Evolutionary conservation across 2,329 filamentous ascomycete species (phyloP).

Genomic region (Didymella lethalis): DNA sequence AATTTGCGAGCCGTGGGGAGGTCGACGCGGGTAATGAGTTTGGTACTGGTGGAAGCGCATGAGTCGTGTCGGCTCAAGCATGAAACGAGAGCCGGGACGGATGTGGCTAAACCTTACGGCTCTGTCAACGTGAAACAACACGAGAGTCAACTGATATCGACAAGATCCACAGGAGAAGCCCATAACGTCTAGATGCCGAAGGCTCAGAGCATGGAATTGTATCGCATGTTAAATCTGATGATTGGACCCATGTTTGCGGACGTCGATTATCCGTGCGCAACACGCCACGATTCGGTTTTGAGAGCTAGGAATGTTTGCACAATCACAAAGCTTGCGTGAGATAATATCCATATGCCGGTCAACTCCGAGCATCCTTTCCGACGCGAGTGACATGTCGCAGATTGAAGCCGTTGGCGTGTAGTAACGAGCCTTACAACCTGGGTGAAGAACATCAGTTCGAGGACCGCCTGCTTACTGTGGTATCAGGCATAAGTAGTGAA

Average conservation of each 20-base stretch:
- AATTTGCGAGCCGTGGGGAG: background rate
- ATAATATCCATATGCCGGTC: background rate
- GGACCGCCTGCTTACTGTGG: background rate
- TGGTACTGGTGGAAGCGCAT: background rate
- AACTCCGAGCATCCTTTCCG: background rate
- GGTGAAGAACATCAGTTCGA: background rate
- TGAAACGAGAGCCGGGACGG: conserved; percentile 7
- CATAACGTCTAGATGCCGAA: background rate
- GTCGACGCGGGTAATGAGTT: background rate
- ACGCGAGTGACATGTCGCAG: background rate
- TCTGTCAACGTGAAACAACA: conserved; percentile 15
- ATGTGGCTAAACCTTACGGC: background rate
- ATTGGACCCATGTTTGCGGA: background rate
- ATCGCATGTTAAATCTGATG: background rate
- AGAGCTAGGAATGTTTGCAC: background rate
- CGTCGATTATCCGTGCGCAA: background rate
- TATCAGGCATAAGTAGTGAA: too few species aligned
- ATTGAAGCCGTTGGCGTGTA: background rate
- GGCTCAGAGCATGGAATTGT: background rate
- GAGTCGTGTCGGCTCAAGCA: background rate
- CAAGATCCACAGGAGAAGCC: background rate
- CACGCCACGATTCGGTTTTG: background rate
- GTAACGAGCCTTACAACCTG: background rate
- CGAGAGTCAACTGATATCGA: conserved; percentile 1
- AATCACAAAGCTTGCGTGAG: background rate